Evolutionary conservation across 2,329 filamentous ascomycete species (phyloP), one percentile per base, ranked within the genome.

Genomic region (Diaporthe ilicicola): DNA sequence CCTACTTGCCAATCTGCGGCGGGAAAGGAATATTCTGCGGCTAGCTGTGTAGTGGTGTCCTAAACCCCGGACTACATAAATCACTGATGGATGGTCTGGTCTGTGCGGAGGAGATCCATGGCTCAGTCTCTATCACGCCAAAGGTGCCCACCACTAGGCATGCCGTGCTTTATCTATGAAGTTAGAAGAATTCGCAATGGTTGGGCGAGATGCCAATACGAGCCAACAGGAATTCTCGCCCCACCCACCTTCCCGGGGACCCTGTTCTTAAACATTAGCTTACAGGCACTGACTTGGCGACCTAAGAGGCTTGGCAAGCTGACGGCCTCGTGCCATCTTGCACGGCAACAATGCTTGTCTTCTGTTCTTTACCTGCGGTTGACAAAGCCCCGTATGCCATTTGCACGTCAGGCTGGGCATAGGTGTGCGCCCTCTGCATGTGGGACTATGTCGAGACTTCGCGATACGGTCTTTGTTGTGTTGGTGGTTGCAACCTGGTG

Each of bases 401-500:
- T 32, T 22, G 29, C 59, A 48, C 29, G 32, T 48, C 17, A 34
- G n/a, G 15, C 24, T 13, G n/a, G 17, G 12, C 46, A 19, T 17
- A 48, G 24, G 17, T 2, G 22, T 2, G 27, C 42, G 10, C 32
- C 42, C 5, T 34, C 51, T 34, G 17, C 10, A 34, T 29, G 39
- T 8, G 13, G 9, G 27, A 15, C 59, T 10, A 10, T 24, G 4
- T 29, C 27, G 3, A 29, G 13, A 24, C 17, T 32, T 61, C 24
- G 37, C 37, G 22, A 12, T 8, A 29, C 10, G 29, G 37, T 29
- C 37, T 24, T 29, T 12, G 17, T 61, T 44, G 55, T 61, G 24
- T 61, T 61, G 19, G 44, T 50, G 44, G 59, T 64, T 64, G 44
- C 44, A 64, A 50, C 29, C 44, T 37, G 29, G 29, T 50, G 42